phyloP scores from a whole-genome alignment of 805 yeast species.

The Yarrowia alimentaria region DNA sequence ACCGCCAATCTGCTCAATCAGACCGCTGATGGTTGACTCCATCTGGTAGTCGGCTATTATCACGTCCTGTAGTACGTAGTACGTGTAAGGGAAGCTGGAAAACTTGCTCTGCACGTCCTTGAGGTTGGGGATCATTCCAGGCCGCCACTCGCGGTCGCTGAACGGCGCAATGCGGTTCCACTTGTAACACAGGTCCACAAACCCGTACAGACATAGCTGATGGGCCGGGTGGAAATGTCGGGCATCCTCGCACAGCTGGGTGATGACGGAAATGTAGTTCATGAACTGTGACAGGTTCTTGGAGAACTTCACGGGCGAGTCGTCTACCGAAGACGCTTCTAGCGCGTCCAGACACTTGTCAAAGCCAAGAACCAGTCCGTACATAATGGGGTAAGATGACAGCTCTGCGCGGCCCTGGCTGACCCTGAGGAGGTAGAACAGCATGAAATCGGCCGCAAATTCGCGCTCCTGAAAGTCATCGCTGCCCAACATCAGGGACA shows the following conservation, averaged over 20 bases:
- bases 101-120: slow-evolving; percentile 14
- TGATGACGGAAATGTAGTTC: slow-evolving; percentile 11
- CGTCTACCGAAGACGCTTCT: background rate
- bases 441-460: slow-evolving; percentile 1
- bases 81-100: slow-evolving; percentile 7
- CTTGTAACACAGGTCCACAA: slow-evolving; percentile 11
- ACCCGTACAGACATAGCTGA: slow-evolving; percentile 16
- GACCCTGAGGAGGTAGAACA: slow-evolving; percentile 7
- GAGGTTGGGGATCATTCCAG: slow-evolving; percentile 12
- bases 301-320: background rate
- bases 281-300: background rate
- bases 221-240: slow-evolving; percentile 10
- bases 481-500: slow-evolving; percentile 3
- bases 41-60: slow-evolving; percentile 21
- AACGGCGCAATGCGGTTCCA: slow-evolving; percentile 9
- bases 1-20: slow-evolving; percentile 7
- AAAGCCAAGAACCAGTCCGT: slow-evolving; percentile 8
- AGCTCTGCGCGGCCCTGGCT: slow-evolving; percentile 6
- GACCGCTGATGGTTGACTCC: slow-evolving; percentile 19
- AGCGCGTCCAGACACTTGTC: slow-evolving; percentile 7
- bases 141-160: slow-evolving; percentile 5
- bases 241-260: slow-evolving; percentile 9
- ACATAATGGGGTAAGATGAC: slow-evolving; percentile 9
- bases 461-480: slow-evolving; percentile 1
- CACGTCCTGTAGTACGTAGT: slow-evolving; percentile 14